A percentile compares a stretch with the other conserved stretches of the same genome.
Evolutionary conservation across 2,329 filamentous ascomycete species (phyloP).

Genomic region (Neofusicoccum cordaticola): DNA sequence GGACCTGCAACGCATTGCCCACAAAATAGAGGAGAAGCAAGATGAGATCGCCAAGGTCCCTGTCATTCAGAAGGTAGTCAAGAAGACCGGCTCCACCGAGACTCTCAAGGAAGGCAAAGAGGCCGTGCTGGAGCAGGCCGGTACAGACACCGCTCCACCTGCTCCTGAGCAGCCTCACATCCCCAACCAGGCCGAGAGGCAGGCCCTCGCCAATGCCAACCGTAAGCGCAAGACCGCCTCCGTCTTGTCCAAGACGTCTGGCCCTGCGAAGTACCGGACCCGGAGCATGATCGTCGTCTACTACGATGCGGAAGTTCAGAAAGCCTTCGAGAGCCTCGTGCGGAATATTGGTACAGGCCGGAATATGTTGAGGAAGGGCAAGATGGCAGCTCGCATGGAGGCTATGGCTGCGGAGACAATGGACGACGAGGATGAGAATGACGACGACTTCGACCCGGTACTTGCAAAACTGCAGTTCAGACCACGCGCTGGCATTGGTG

Average conservation of each 20-base stretch:
- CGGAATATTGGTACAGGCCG: slow-evolving; percentile 75
- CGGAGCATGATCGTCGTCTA: slow-evolving; percentile 82
- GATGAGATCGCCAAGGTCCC: slow-evolving; percentile 30
- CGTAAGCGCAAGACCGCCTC: slow-evolving; percentile 47
- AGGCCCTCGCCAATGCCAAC: slow-evolving; percentile 19
- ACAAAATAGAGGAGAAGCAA: slow-evolving; percentile 35
- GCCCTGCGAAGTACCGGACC: slow-evolving; percentile 60
- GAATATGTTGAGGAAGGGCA: slow-evolving; percentile 83
- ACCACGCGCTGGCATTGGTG: slow-evolving; percentile 29
- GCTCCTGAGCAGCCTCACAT: slow-evolving; percentile 21
- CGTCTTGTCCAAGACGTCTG: slow-evolving; percentile 38
- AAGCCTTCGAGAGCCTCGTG: slow-evolving; percentile 77
- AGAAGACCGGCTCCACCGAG: slow-evolving; percentile 34
- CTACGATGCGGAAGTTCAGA: slow-evolving; percentile 85
- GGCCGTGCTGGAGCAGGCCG: slow-evolving; percentile 18
- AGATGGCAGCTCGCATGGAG: slow-evolving; percentile 73
- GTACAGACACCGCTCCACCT: slow-evolving; percentile 19
- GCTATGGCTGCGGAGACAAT: slow-evolving; percentile 36
- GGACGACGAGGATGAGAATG: slow-evolving; percentile 26
- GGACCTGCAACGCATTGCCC: slow-evolving; percentile 30
- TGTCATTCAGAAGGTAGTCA: slow-evolving; percentile 32
- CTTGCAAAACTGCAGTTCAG: slow-evolving; percentile 37
- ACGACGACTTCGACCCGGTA: slow-evolving; percentile 27
- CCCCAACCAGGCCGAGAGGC: slow-evolving; percentile 21
- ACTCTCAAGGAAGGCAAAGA: slow-evolving; percentile 29